These are phyloP conservation scores for Rhexocercosporidium sp. DNA, from an alignment of 2,329 filamentous ascomycete species.

Conservation along the genomic window DNA sequence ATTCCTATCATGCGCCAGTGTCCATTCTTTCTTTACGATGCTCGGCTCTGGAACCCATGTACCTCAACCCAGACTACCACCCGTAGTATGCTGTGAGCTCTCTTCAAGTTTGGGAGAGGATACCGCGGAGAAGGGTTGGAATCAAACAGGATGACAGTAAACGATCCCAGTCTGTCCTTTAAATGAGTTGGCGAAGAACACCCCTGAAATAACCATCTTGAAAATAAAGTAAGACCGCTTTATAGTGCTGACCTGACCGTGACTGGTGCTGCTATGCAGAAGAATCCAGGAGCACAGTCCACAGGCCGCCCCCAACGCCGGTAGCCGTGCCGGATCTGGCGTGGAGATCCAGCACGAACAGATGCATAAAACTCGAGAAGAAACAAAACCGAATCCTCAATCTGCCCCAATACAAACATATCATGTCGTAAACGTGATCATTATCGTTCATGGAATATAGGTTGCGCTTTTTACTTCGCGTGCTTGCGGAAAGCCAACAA, in stretches of 20 bases:
- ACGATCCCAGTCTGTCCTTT: conserved; percentile 8
- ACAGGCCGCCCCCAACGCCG: conserved; percentile 35
- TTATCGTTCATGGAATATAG: conserved; percentile 11
- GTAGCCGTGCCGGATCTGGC: conserved; percentile 30
- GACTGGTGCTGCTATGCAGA: conserved; percentile 9
- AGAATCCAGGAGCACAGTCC: conserved; percentile 22
- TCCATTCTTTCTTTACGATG: conserved; percentile 12
- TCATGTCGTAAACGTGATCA: conserved; percentile 23
- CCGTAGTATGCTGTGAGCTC: neutral
- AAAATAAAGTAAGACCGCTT: conserved; percentile 15
- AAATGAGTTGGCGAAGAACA: conserved; percentile 10
- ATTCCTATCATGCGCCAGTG: conserved; percentile 18
- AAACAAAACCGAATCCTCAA: conserved; percentile 19
- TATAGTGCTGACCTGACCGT: conserved; percentile 19
- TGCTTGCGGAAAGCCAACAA: conserved; percentile 86
- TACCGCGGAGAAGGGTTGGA: neutral
- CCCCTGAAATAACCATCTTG: neutral
- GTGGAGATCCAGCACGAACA: conserved; percentile 26
- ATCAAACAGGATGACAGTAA: neutral
- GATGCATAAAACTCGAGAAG: conserved; percentile 31
- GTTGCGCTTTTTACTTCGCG: conserved; percentile 54
- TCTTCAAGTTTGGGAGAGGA: neutral
- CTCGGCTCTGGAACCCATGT: conserved; percentile 15
- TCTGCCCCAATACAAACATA: conserved; percentile 19
- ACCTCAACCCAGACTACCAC: neutral